Conservation (phyloP, 108 stramenopile genomes). For the Nitzschia sp. region DNA sequence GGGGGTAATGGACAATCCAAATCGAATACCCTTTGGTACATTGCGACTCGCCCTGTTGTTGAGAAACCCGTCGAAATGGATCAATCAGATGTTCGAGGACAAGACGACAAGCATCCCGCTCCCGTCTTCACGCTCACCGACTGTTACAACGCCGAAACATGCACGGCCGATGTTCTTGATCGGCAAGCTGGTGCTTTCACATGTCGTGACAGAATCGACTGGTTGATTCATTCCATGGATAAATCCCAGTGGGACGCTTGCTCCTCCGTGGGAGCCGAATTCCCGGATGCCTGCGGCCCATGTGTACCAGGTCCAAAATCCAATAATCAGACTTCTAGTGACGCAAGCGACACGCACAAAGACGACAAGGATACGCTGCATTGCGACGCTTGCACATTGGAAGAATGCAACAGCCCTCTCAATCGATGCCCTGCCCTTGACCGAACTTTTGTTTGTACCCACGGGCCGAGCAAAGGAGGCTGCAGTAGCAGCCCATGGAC, state of each 20-base stretch:
- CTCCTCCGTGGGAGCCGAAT: constrained; percentile 60
- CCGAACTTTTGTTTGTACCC: constrained; percentile 63
- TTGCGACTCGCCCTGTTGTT: constrained; percentile 61
- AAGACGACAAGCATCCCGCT: constrained; percentile 30
- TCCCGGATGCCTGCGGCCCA: constrained; percentile 44
- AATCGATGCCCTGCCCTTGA: constrained; percentile 63
- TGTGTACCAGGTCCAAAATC: constrained; percentile 49
- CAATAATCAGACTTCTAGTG: constrained; percentile 4
- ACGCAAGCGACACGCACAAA: constrained; percentile 2
- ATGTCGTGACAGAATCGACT: constrained; percentile 67
- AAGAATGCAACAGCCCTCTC: constrained; percentile 55
- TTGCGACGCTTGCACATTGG: constrained; percentile 55
- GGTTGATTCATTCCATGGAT: constrained; percentile 53
- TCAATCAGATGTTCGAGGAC: constrained; percentile 28
- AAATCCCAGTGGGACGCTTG: constrained; percentile 66
- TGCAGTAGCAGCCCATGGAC: constrained; percentile 59
- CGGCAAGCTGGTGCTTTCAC: constrained; percentile 51
- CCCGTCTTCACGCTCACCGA: constrained; percentile 40
- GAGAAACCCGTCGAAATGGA: constrained; percentile 40
- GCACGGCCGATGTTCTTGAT: constrained; percentile 58
- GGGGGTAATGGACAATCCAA: constrained; percentile 78
- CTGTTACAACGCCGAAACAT: constrained; percentile 66
- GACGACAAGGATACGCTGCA: constrained; percentile 5
- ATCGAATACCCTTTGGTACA: constrained; percentile 81
- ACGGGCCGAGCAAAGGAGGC: constrained; percentile 59